Percentiles rank a stretch among this genome's conserved stretches.
These are phyloP conservation scores for Buxus sempervirens DNA, from an alignment of 164 flowering plant species.

Conservation along the genomic window DNA sequence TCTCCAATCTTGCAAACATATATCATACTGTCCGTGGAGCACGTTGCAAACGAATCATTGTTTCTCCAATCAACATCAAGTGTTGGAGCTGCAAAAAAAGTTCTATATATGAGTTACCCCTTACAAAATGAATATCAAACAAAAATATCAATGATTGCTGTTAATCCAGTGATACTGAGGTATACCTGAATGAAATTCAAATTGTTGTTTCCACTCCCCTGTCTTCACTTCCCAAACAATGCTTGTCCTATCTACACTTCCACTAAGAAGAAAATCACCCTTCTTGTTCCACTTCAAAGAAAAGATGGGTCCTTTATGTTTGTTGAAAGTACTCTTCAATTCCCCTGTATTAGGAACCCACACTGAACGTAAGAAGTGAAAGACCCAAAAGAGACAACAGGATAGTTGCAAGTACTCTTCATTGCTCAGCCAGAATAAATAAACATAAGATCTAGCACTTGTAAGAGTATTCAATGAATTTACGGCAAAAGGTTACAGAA, in stretches of 20 bases:
- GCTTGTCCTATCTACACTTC: slow-evolving; percentile 95
- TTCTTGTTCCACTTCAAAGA: slow-evolving; percentile 98
- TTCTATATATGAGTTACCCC: not conserved
- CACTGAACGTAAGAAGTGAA: not conserved
- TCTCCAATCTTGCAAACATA: slow-evolving; percentile 97
- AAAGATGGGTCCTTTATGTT: slow-evolving; percentile 92
- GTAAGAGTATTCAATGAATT: not conserved
- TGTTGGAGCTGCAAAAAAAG: slow-evolving; percentile 62
- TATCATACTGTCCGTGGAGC: slow-evolving; percentile 93
- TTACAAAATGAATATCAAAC: not conserved
- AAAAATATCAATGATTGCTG: not conserved
- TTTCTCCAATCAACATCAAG: slow-evolving; percentile 99
- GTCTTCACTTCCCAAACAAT: slow-evolving; percentile 96
- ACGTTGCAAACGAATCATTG: slow-evolving; percentile 85
- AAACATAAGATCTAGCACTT: not conserved
- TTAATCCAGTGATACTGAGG: not conserved
- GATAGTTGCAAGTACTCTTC: not conserved
- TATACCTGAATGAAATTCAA: slow-evolving; percentile 92
- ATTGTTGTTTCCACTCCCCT: slow-evolving; percentile 88
- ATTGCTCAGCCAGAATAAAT: not conserved
- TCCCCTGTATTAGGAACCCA: slow-evolving; percentile 49
- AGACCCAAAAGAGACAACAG: not conserved
- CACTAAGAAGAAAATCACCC: slow-evolving; percentile 94
- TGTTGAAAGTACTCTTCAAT: slow-evolving; percentile 65
- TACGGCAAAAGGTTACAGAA: too few species aligned